Conservation (phyloP, 2,329 filamentous ascomycete genomes). For the Coniochaeta sp. region DNA sequence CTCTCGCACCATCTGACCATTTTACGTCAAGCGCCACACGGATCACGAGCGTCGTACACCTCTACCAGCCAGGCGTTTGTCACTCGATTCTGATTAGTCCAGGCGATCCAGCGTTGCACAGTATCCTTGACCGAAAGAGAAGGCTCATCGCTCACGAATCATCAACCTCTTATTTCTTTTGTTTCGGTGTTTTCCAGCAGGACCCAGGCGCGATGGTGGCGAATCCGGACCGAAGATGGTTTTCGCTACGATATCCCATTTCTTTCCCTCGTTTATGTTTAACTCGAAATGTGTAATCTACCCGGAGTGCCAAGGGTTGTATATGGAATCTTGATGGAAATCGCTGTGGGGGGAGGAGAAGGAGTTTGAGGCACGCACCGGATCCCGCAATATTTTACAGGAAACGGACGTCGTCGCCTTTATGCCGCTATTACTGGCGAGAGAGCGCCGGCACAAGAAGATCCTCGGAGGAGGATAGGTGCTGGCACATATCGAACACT, state of each 20-base stretch:
- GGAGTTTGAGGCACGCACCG: neutral
- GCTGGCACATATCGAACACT: neutral
- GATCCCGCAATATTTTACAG: neutral
- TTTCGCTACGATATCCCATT: neutral
- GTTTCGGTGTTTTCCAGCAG: neutral
- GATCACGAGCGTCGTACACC: too few species aligned
- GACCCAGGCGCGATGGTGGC: neutral
- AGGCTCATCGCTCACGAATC: too few species aligned
- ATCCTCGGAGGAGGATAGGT: neutral
- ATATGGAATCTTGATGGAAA: neutral
- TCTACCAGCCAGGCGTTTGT: neutral
- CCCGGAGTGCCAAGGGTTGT: slow-evolving; percentile 3
- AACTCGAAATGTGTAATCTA: slow-evolving; percentile 28
- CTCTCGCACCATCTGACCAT: neutral
- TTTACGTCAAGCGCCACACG: too few species aligned
- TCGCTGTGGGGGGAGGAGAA: neutral
- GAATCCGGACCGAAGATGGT: neutral
- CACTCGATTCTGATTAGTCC: too few species aligned
- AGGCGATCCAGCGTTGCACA: neutral
- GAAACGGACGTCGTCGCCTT: neutral
- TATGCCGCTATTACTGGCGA: neutral
- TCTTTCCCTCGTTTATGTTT: slow-evolving; percentile 6
- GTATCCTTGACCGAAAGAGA: neutral
- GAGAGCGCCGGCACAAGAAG: neutral
- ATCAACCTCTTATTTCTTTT: neutral